Evolutionary conservation across 805 yeast species (phyloP), one percentile per base, ranked within the genome.

Genomic region (Kodamaea jinghongensis): DNA sequence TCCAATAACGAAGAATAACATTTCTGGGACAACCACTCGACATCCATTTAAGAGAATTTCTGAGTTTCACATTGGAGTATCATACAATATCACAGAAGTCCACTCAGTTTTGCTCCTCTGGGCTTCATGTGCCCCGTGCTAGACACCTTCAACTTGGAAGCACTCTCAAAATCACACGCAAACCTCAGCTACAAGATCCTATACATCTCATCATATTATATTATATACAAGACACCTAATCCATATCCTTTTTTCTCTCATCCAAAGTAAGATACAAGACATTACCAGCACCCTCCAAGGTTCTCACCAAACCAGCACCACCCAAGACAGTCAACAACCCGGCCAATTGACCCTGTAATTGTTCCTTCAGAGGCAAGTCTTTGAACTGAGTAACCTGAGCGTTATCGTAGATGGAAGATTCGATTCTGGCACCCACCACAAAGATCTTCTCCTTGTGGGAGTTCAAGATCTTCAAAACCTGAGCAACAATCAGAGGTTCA

Each of bases 221-320:
- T 27, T 31, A 33, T 20, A n/a, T 38, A 36, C 17, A 31, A 14
- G 31, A 11, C 23, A 20, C 39, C 6, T 25, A 51, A 30, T 56
- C 65, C 34, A 62, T 48, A 37, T 73, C 72, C 55, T 76, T 68
- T 38, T 67, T 63, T 49, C 81, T 84, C 42, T 81, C 71, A 44
- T 86, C 83, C 61, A 90, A 63, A 6, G 95, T 85, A 61, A 88
- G 67, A 55, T 86, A 86, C 51, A 90, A 74, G 42, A 68, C 64
- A 47, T 79, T 78, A 11, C 86, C 65, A n/a, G 86, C 70, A 13
- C 83, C 59, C 63, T 84, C 83, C 56, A 91, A 73, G 12, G 96
- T 86, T 65, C 77, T 78, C 9, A 85, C 95, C 57, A 91, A 73
- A 8, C 95, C 95, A 32, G 87, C 90, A 55, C 97, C 98, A 42